These are phyloP conservation scores for Epichloe sp. DNA, from an alignment of 2,329 filamentous ascomycete species.

Conservation along the genomic window DNA sequence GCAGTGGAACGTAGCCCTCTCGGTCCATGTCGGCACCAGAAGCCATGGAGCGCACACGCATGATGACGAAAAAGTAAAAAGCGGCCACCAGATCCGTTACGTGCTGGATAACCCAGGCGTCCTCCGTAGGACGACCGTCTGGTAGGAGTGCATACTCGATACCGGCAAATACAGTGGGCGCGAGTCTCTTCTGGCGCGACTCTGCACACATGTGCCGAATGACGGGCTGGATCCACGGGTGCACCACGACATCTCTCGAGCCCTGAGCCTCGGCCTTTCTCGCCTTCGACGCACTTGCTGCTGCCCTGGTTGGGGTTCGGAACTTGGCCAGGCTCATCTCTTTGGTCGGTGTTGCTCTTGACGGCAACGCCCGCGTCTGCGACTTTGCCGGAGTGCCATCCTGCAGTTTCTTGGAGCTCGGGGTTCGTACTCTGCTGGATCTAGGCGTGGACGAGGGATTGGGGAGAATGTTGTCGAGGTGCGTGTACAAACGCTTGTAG, in stretches of 20 bases:
- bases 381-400: conserved; percentile 14
- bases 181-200: conserved; percentile 46
- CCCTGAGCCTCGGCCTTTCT: conserved; percentile 13
- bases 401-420: conserved; percentile 19
- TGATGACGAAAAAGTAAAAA: conserved; percentile 46
- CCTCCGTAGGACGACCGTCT: conserved; percentile 28
- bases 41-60: conserved; percentile 31
- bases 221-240: conserved; percentile 56
- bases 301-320: conserved; percentile 21
- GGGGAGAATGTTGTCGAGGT: conserved; percentile 62
- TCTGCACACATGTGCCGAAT: conserved; percentile 51
- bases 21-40: conserved; percentile 25
- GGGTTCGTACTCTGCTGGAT: conserved; percentile 17
- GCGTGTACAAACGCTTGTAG: conserved; percentile 73
- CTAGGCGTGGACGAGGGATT: conserved; percentile 22
- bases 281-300: conserved; percentile 28
- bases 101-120: conserved; percentile 36
- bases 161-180: conserved; percentile 62
- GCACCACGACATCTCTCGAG: conserved; percentile 24
- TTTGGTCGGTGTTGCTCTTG: conserved; percentile 33
- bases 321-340: conserved; percentile 30
- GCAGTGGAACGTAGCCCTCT: conserved; percentile 30
- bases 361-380: conserved; percentile 21
- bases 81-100: conserved; percentile 44
- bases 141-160: conserved; percentile 43